Percentiles rank a stretch among this genome's conserved stretches.
These are phyloP conservation scores for Candida boleticola DNA, from an alignment of 805 yeast species.

Conservation along the genomic window DNA sequence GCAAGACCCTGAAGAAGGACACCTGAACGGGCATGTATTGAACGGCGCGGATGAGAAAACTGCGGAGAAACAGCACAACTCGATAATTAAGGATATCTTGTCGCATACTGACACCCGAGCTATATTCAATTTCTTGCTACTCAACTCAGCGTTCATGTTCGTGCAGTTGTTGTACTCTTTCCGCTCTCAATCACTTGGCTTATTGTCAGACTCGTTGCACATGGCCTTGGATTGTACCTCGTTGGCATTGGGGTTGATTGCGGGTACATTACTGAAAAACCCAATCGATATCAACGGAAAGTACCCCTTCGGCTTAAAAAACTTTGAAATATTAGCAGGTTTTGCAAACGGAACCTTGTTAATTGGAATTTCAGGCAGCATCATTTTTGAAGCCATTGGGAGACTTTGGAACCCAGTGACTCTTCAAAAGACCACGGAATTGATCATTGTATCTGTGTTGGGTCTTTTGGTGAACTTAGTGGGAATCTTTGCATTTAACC, in stretches of 20 bases:
- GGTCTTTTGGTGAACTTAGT: slow-evolving; percentile 88
- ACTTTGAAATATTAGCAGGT: slow-evolving; percentile 90
- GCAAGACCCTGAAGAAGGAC: background rate
- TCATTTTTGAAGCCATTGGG: slow-evolving; percentile 81
- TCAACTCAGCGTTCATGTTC: slow-evolving; percentile 92
- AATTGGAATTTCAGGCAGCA: slow-evolving; percentile 85
- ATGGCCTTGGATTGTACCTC: slow-evolving; percentile 96
- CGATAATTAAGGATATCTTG: slow-evolving; percentile 30
- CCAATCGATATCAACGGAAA: slow-evolving; percentile 52
- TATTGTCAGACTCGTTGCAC: slow-evolving; percentile 89
- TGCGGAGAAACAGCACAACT: background rate
- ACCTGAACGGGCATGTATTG: background rate
- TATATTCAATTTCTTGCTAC: slow-evolving; percentile 79
- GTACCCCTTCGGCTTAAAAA: slow-evolving; percentile 82
- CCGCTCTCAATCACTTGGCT: slow-evolving; percentile 87
- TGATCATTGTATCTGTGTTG: slow-evolving; percentile 76
- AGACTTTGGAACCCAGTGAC: slow-evolving; percentile 76
- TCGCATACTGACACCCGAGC: slow-evolving; percentile 69
- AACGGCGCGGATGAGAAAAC: background rate
- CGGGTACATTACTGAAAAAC: slow-evolving; percentile 55
- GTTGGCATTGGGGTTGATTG: slow-evolving; percentile 81
- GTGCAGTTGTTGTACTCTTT: slow-evolving; percentile 90
- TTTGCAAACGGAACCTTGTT: slow-evolving; percentile 90
- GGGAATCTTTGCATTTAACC: slow-evolving; percentile 93
- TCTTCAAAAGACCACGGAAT: slow-evolving; percentile 76